Evolutionary conservation across 2,329 filamentous ascomycete species (phyloP), one percentile per base, ranked within the genome.

Genomic region (Basipetospora chlamydospora): DNA sequence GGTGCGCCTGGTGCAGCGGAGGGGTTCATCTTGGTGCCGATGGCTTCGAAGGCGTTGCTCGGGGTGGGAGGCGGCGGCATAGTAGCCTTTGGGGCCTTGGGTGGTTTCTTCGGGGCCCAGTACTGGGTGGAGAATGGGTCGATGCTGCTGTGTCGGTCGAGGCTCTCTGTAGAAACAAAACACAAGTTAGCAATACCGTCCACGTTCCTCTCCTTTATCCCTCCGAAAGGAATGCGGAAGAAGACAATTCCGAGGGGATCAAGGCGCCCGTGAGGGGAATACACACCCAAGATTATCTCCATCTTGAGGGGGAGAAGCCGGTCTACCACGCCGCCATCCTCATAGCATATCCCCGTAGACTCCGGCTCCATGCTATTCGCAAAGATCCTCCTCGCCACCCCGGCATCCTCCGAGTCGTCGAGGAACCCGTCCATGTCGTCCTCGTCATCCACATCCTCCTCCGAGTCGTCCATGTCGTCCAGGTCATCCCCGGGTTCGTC

Each of bases 341-440:
- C 83, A 72, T 86, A 98, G 51, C 80, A 90, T 8, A 96, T 60
- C 1, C 88, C 90, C 3, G 77, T 84, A 50, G 70, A 81, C 28
- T 80, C 63, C 1, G 86, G 84, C 49, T 87, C 73, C 48, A 92
- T 66, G 44, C 83, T 76, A 21, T 77, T 74, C 63, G 71, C 47
- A 70, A 58, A 77, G 56, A 52, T 70, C 61, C 63, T 71, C 68
- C 54, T 64, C 44, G 57, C 63, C 51, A 56, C 59, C 41, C 60
- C 70, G 49, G 55, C 50, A 42, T 90, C 83, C 37, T 92, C 83
- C 5, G 83, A 83, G 47, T 92, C 84, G 46, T 94, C 87, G 2
- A 95, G 64, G 49, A 95, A 95, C 13, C 77, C 87, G 4, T 85
- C 83, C 77, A 94, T 80, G 41, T 92, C 86, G 12, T 83, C 80